phyloP scores from a whole-genome alignment of 2,329 filamentous ascomycete species.

The Fusarium xylarioides region DNA sequence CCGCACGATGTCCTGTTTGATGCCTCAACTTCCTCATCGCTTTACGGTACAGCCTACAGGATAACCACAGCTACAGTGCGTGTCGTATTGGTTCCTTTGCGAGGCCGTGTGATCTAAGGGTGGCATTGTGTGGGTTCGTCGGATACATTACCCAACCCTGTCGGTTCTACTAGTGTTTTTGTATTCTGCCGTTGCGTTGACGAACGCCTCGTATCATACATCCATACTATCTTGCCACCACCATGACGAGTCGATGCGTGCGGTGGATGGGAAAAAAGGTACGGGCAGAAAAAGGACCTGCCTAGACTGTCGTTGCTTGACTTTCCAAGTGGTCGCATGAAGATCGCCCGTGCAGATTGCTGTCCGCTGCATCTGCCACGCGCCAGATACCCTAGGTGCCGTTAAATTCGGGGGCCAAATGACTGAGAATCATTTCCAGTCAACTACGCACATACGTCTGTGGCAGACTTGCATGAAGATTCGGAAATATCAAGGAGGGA shows the following conservation, averaged over 20 bases:
- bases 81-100: constrained; percentile 2
- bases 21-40: neutral
- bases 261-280: neutral
- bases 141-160: constrained; percentile 19
- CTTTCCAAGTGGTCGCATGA: constrained; percentile 28
- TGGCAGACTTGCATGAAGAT: constrained; percentile 10
- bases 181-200: neutral
- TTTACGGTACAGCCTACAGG: neutral
- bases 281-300: neutral
- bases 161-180: neutral
- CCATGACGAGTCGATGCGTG: constrained; percentile 7
- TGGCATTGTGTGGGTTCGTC: constrained; percentile 8
- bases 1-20: neutral
- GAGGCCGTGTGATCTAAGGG: neutral
- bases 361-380: constrained; percentile 29
- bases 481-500: constrained; percentile 2
- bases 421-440: neutral
- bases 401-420: constrained; percentile 25
- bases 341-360: constrained; percentile 32
- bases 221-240: constrained; percentile 10
- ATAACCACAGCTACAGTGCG: neutral
- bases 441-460: neutral
- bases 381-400: constrained; percentile 10
- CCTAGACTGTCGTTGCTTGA: constrained; percentile 1
- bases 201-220: neutral